Conservation (phyloP, 108 stramenopile species). For the Parietichytrium sp. region DNA sequence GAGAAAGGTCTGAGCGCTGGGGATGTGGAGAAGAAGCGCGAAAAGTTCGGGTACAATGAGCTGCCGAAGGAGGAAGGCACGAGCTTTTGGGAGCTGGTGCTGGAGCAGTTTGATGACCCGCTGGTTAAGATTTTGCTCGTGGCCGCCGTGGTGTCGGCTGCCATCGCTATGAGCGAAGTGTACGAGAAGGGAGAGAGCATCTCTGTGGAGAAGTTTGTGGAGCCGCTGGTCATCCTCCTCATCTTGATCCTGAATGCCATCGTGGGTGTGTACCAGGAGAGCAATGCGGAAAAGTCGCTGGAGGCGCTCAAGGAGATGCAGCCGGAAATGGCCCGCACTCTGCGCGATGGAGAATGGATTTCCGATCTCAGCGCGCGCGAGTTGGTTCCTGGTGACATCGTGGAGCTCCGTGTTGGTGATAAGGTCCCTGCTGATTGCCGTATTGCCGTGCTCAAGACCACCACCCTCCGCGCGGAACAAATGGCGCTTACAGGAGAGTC, state of each 20-base stretch:
- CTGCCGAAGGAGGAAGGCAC: conserved; percentile 36
- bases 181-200: conserved; percentile 9
- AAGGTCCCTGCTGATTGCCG: conserved; percentile 64
- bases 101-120: conserved; percentile 39
- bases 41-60: conserved; percentile 34
- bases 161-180: conserved; percentile 1
- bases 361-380: conserved; percentile 45
- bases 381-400: conserved; percentile 63
- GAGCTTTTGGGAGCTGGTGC: conserved; percentile 34
- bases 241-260: conserved; percentile 44
- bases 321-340: conserved; percentile 48
- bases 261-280: conserved; percentile 48
- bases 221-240: conserved; percentile 37
- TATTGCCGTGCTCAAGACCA: conserved; percentile 61
- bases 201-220: conserved; percentile 16
- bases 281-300: conserved; percentile 58
- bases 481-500: conserved; percentile 48
- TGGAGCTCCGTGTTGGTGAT: conserved; percentile 56
- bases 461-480: conserved; percentile 48
- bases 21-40: background rate
- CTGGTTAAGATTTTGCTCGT: conserved; percentile 33
- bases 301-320: conserved; percentile 58
- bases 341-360: conserved; percentile 24
- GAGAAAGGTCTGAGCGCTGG: conserved; percentile 1
- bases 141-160: conserved; percentile 5